Base-by-base conservation (phyloP, 805 yeast genomes). In the Helenozyma rhizophorensis region DNA sequence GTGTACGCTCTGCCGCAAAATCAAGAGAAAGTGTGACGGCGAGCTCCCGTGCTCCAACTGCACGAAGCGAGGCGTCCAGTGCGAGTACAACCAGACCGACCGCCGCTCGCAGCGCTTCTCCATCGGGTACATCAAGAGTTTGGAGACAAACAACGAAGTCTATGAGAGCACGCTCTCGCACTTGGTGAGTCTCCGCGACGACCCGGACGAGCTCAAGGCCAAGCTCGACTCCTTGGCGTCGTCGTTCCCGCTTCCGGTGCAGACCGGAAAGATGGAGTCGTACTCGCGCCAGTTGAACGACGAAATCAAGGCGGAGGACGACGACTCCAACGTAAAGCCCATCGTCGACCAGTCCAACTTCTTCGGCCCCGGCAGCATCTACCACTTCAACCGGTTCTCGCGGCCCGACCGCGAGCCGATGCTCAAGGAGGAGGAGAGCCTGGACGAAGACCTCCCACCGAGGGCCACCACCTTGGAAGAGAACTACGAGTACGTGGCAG, bases 21-120 rank as follows among this genome's bases (percentile, higher is more conserved):
- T 38, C 35, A 45, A 45, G 32, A 42, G 50, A 4, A 40, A 36
- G 30, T 45, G 50, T 23, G 49, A 40, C 31, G 50, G 50, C 22
- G 39, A 34, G 11, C 24, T 34, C 22, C 50, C 50, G 3, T 45
- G 50, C 27, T 29, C 37, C 25, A 43, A 36, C 27, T 45, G 50
- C 18, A 25, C 32, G 13, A 37, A 33, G 25, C 30, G 38, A 18
- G 38, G 36, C 19, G 28, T 34, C 12, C 21, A 17, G 10, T 45
- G 50, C 24, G 46, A 43, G 23, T 45, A 40, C 16, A 42, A 34
- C 23, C 42, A 40, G 24, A 34, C 35, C 21, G 50, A 45, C 26
- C 27, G 39, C 10, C 41, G 50, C 15, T 36, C 41, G 4, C 48
- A 43, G 32, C 31, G 50, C 22, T 43, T 30, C 21, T 45, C 50